phyloP scores from a whole-genome alignment of 1,284 basidiomycete species.

The Puccinia polysora region DNA sequence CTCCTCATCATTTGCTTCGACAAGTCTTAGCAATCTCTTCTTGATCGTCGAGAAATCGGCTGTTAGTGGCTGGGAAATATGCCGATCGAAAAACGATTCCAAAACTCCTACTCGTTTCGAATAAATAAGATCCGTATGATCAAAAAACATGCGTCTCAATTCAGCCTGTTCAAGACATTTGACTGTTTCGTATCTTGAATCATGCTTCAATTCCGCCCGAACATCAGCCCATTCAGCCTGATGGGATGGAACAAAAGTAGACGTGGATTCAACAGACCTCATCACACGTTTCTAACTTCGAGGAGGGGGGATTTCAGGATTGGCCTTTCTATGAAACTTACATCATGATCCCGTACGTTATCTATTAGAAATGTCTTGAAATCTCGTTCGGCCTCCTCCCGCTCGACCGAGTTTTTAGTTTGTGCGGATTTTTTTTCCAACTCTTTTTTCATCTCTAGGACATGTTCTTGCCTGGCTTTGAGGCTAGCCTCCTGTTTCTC shows the following conservation, averaged over 20 bases:
- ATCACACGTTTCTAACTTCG: not conserved
- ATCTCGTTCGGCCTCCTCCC: constrained; percentile 74
- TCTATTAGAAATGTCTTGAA: constrained; percentile 81
- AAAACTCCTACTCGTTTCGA: not conserved
- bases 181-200: constrained; percentile 10
- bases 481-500: constrained; percentile 58
- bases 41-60: not conserved
- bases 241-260: not conserved
- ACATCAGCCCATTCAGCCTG: not conserved
- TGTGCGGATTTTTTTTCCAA: constrained; percentile 67
- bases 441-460: constrained; percentile 59
- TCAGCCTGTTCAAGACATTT: not conserved
- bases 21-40: not conserved
- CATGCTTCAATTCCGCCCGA: not conserved
- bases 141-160: constrained; percentile 1
- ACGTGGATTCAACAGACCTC: too few species aligned
- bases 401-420: constrained; percentile 64
- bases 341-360: constrained; percentile 70
- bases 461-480: constrained; percentile 70
- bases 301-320: constrained; percentile 36
- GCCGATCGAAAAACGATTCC: constrained; percentile 19
- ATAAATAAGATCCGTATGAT: constrained; percentile 27
- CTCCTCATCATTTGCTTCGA: not conserved
- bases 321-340: too few species aligned
- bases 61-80: not conserved